Evolutionary conservation across 352 stramenopile species (phyloP).

Genomic region (Phytophthora pinifolia): DNA sequence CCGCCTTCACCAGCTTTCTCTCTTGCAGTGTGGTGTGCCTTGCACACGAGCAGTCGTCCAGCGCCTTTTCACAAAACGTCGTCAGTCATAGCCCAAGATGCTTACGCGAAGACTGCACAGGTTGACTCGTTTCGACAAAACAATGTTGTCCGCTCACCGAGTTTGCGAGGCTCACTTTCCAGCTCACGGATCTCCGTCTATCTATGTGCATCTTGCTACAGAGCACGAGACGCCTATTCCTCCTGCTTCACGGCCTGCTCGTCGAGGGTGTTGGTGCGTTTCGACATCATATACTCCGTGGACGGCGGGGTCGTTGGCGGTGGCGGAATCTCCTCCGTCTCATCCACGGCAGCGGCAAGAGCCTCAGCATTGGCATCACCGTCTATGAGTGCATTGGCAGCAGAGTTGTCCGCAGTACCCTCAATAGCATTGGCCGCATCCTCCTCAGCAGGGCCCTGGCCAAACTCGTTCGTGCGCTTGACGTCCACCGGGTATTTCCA

Average conservation of each 20-base stretch:
- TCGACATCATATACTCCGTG: constrained; percentile 62
- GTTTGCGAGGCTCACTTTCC: too few relatives aligned
- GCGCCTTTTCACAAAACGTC: constrained; percentile 18
- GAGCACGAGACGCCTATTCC: constrained; percentile 5
- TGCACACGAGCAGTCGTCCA: too few relatives aligned
- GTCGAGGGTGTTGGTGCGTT: constrained; percentile 45
- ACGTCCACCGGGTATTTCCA: constrained; percentile 96
- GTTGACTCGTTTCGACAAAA: neutral
- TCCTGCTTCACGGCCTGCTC: constrained; percentile 21
- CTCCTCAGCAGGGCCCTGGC: constrained; percentile 75
- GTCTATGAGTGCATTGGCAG: constrained; percentile 6
- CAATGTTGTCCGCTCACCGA: too few relatives aligned
- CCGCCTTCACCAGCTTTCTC: neutral
- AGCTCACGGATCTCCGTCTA: too few relatives aligned
- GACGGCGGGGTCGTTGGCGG: constrained; percentile 25
- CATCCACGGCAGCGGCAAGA: constrained; percentile 24
- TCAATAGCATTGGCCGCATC: constrained; percentile 33
- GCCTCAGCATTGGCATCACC: constrained; percentile 17
- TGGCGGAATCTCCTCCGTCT: constrained; percentile 26
- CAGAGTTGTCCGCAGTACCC: constrained; percentile 6
- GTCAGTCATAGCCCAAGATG: neutral
- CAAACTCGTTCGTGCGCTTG: constrained; percentile 93
- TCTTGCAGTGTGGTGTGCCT: too few relatives aligned
- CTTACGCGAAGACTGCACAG: constrained; percentile 1
- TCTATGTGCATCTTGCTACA: too few relatives aligned